Evolutionary conservation across 2,329 filamentous ascomycete genomes (phyloP).

Genomic region (Metarhizium humberi): DNA sequence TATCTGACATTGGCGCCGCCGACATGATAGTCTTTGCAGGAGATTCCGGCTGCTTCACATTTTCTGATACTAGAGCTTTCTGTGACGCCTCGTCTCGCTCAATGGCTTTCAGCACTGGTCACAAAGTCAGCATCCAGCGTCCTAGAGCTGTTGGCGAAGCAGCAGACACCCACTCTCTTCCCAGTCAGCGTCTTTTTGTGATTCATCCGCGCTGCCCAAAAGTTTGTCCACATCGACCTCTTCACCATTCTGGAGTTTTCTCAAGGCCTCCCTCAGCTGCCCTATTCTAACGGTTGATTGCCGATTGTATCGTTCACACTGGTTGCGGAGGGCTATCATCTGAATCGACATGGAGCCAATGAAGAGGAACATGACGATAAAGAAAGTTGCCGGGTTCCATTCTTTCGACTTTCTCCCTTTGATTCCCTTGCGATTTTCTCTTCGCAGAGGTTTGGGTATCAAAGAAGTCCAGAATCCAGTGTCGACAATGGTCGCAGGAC

Average conservation of each 20-base stretch:
- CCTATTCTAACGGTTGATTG: conserved; percentile 72
- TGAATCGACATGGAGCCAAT: conserved; percentile 96
- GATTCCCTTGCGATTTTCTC: conserved; percentile 25
- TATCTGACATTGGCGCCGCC: conserved; percentile 5
- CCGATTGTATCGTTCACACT: conserved; percentile 62
- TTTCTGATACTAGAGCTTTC: neutral
- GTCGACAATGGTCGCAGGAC: conserved; percentile 42
- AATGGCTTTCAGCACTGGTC: conserved; percentile 53
- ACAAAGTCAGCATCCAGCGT: conserved; percentile 8
- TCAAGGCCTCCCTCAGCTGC: conserved; percentile 65
- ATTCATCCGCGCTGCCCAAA: conserved; percentile 64
- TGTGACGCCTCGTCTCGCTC: conserved; percentile 48
- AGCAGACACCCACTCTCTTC: conserved; percentile 55
- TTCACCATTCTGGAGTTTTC: conserved; percentile 60
- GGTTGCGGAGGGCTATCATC: conserved; percentile 71
- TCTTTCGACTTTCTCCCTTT: conserved; percentile 43
- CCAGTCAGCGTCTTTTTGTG: conserved; percentile 73
- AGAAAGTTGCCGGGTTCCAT: conserved; percentile 78
- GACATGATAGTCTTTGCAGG: conserved; percentile 3
- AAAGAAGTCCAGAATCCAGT: conserved; percentile 60
- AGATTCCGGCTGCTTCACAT: neutral
- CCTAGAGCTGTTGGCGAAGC: neutral
- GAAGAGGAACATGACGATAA: conserved; percentile 71
- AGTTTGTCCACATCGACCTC: conserved; percentile 77
- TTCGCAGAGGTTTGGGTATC: conserved; percentile 57